phyloP scores from a whole-genome alignment of 1,284 basidiomycete species.

The Pterulicium gracile region DNA sequence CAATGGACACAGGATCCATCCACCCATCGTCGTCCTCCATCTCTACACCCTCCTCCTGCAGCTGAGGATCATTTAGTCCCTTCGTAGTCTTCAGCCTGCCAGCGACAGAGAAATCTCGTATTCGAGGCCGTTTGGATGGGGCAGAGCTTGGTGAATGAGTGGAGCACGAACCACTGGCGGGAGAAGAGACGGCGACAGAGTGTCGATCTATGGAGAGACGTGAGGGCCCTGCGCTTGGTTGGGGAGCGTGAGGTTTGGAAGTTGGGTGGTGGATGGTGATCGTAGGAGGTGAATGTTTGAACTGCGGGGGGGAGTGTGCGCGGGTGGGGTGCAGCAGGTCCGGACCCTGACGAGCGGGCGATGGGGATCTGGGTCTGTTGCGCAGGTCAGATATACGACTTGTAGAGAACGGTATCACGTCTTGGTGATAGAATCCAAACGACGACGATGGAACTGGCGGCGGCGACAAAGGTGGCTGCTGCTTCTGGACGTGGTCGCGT shows the following conservation, averaged over 20 bases:
- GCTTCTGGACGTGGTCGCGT: background rate
- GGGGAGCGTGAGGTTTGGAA: too few relatives aligned
- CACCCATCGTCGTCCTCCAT: background rate
- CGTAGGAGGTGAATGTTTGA: background rate
- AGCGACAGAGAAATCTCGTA: background rate
- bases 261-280: too few relatives aligned
- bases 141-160: background rate
- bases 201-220: too few relatives aligned
- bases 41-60: background rate
- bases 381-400: background rate
- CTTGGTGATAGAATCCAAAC: background rate
- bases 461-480: background rate
- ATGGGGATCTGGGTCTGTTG: background rate
- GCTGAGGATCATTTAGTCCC: background rate
- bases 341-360: background rate
- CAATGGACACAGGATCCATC: constrained; percentile 56
- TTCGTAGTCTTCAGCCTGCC: background rate
- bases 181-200: too few relatives aligned
- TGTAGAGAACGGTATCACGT: background rate
- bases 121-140: background rate
- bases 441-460: background rate
- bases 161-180: background rate
- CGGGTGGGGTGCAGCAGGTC: constrained; percentile 20
- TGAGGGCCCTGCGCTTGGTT: too few relatives aligned
- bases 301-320: background rate